phyloP scores from a whole-genome alignment of 2,329 filamentous ascomycete species.

The Nigrospora oryzae region DNA sequence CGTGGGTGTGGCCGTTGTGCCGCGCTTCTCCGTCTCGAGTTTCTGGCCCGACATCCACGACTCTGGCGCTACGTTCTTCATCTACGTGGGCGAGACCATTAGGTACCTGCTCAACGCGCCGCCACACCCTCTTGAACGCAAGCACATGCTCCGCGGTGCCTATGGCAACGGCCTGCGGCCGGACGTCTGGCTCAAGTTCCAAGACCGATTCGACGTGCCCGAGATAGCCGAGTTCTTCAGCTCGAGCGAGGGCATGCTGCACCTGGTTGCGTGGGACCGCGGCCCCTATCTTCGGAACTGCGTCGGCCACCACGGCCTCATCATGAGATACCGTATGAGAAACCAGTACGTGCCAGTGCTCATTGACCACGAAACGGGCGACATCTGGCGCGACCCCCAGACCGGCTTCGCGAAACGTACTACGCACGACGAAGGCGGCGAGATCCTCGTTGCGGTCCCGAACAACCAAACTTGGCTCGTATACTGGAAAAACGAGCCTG shows the following conservation, averaged over 20 bases:
- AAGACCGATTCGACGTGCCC: conserved; percentile 48
- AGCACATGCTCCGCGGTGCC: conserved; percentile 46
- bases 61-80: conserved; percentile 55
- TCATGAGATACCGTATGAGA: conserved; percentile 40
- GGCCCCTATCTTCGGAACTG: conserved; percentile 50
- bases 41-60: conserved; percentile 67
- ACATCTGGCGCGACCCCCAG: conserved; percentile 53
- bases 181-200: conserved; percentile 55
- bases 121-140: conserved; percentile 43
- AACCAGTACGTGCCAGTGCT: conserved; percentile 55
- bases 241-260: conserved; percentile 60
- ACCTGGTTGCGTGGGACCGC: conserved; percentile 43
- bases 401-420: conserved; percentile 60
- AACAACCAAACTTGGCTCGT: conserved; percentile 54
- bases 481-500: conserved; percentile 50
- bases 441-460: conserved; percentile 54
- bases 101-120: conserved; percentile 61
- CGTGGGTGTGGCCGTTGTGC: conserved; percentile 47
- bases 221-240: conserved; percentile 65
- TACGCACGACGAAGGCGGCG: conserved; percentile 55
- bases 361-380: conserved; percentile 58
- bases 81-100: conserved; percentile 69
- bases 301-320: conserved; percentile 60
- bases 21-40: conserved; percentile 54
- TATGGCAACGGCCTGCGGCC: conserved; percentile 56